A percentile compares a stretch with the other conserved stretches of the same genome.
These are phyloP conservation scores for Pleurotus salmoneostramineus DNA, from an alignment of 768 basidiomycete genomes.

Conservation along the genomic window DNA sequence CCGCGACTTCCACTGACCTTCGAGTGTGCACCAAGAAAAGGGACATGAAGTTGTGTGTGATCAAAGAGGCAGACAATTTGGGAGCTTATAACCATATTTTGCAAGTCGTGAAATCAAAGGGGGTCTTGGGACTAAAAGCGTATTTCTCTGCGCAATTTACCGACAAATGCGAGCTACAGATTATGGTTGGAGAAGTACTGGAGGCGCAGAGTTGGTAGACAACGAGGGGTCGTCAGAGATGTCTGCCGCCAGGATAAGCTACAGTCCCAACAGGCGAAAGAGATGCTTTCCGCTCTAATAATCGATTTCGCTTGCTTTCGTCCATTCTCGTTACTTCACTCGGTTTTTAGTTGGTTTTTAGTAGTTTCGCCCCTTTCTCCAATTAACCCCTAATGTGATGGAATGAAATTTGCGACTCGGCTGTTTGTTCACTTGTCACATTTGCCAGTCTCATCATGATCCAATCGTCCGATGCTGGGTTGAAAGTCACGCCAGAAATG, in stretches of 20 bases:
- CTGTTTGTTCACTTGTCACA: background rate
- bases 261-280: too few species aligned
- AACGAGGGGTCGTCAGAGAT: too few species aligned
- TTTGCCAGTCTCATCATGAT: background rate
- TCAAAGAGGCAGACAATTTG: slow-evolving; percentile 26
- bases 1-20: slow-evolving; percentile 18
- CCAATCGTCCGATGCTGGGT: slow-evolving; percentile 17
- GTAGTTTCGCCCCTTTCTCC: too few species aligned
- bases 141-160: slow-evolving; percentile 53
- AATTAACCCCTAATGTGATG: too few species aligned
- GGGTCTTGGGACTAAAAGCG: slow-evolving; percentile 41
- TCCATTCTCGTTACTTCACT: too few species aligned
- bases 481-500: slow-evolving; percentile 24
- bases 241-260: too few species aligned
- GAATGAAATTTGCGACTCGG: background rate
- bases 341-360: too few species aligned
- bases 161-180: slow-evolving; percentile 39
- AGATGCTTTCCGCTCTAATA: too few species aligned
- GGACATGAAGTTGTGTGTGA: slow-evolving; percentile 45
- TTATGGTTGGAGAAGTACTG: slow-evolving; percentile 48
- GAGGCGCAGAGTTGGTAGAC: slow-evolving; percentile 36
- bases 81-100: slow-evolving; percentile 36
- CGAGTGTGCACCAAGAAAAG: slow-evolving; percentile 51
- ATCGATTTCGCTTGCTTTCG: too few species aligned
- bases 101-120: slow-evolving; percentile 34